Evolutionary conservation across 139 green algal genomes (phyloP), one percentile per base, ranked within the genome.

Genomic region (Coelastrella sp.): DNA sequence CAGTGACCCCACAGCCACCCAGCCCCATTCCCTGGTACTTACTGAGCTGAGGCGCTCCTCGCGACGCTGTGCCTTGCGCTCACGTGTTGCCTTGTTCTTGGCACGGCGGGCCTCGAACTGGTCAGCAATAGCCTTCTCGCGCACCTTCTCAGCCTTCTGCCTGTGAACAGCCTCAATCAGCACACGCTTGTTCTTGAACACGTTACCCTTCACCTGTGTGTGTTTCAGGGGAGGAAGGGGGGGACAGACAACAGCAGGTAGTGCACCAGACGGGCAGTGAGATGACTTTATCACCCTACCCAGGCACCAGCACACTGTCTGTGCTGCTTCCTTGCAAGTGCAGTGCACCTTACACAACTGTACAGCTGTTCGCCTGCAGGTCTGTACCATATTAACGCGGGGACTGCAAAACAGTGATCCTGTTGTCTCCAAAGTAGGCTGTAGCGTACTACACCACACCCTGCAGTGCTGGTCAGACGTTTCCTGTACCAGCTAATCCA

Each of bases 161-260:
- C 98, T 98, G 97, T 99, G 98, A 90, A 99, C 99, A 78, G 97
- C 96, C 95, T 99, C 98, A 95, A 99, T 99, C 75, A 99, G 95
- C 93, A 99, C 98, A 84, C 98, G 96, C 96, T 99, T 99, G 96
- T 99, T 99, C 97, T 99, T 99, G 97, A 97, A 99, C 92, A 99
- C 96, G 94, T 99, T 99, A 97, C 98, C 98, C 97, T 99, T 99
- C 57, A 98, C 96, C 95, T 98, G 95, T 84, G 74, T 84, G 74
- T 22, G 63, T 14, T 22, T 72, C 0, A 72, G 35, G 35, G 35
- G 35, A 49, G 35, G 35, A 3, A 49, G 35, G 1, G 35, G 35
- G 63, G 15, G 5, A 72, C 63, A 72, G 63, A 22, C 12, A 72
- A 72, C 12, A 72, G 15, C 12, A 72, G 63, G 63, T 4, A 72